Evolutionary conservation across 2,329 filamentous ascomycete species (phyloP), one percentile per base, ranked within the genome.

Genomic region (Aspergillus flavus): DNA sequence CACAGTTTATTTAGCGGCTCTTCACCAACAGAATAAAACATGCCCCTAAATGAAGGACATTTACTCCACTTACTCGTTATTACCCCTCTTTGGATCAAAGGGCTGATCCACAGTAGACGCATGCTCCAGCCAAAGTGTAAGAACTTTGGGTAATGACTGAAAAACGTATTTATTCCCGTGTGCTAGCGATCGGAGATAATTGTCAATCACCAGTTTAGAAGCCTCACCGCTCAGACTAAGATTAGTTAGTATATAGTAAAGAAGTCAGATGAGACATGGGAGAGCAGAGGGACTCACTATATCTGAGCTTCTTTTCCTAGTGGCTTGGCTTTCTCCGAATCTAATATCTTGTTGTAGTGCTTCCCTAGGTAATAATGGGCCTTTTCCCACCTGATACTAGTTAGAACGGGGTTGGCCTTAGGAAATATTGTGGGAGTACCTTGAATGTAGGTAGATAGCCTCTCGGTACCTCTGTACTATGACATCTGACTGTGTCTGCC

Each of bases 291-390:
- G 52, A 68, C 79, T 61, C 69, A 81, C 79, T 89, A 93, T 63
- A 86, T 84, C 59, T 93, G 90, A 48, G 86, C 89, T 76, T 97
- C 93, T 66, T 94, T 93, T 32, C 90, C 87, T 21, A 87, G 83
- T 43, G 90, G 89, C 58, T 96, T 86, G 2, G 86, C 82, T 76
- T 93, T 94, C 76, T 98, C 93, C 0, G 93, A 92, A 71, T 98
- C 94, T 3, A 97, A 82, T 4, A 98, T 86, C 77, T 97, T 99
- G 76, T 97, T 96, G 84, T 99, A 99, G 78, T 98, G 93, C 54
- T 94, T 93, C 6, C 95, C 95, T 11, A 99, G 86, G 76, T 97
- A 97, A 76, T 98, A 99, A 75, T 98, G 94, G 0, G 93, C 94
- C 78, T 97, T 98, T 75, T 99, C 95, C 94, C 94, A 99, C 58